These are phyloP conservation scores for Dicorynia guianensis DNA, from an alignment of 306 rosid genomes.

Conservation along the genomic window DNA sequence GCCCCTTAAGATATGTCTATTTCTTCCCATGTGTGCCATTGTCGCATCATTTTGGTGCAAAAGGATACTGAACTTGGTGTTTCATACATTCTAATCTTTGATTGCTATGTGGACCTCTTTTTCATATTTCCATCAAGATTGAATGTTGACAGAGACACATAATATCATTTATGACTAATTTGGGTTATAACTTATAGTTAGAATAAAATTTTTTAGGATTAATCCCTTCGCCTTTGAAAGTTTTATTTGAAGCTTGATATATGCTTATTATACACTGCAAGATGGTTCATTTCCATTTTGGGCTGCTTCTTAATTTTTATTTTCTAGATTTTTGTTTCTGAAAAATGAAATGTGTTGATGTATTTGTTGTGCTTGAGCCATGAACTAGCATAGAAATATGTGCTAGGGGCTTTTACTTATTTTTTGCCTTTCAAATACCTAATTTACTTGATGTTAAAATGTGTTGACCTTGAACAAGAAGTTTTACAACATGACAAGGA, in stretches of 20 bases:
- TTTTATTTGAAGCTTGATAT: slow-evolving; percentile 6
- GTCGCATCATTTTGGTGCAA: slow-evolving; percentile 17
- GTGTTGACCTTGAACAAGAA: no score
- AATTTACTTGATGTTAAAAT: no score
- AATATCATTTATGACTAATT: neutral
- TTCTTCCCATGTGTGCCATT: neutral
- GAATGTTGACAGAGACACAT: neutral
- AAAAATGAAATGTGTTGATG: no score
- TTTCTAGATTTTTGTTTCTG: no score
- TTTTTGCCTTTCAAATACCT: no score
- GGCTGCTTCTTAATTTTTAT: no score
- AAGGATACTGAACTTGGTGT: slow-evolving; percentile 11
- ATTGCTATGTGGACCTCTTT: neutral
- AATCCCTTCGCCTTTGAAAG: neutral
- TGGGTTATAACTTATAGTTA: neutral
- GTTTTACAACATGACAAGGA: no score
- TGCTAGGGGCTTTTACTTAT: no score
- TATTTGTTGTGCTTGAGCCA: no score
- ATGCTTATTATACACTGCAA: no score
- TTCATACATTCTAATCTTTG: neutral
- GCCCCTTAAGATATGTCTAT: neutral
- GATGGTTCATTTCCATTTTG: no score
- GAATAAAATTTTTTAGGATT: neutral
- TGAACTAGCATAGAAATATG: no score
- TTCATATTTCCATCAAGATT: neutral